Evolutionary conservation across 352 stramenopile species (phyloP).

Genomic region (Phytopythium delawarense): DNA sequence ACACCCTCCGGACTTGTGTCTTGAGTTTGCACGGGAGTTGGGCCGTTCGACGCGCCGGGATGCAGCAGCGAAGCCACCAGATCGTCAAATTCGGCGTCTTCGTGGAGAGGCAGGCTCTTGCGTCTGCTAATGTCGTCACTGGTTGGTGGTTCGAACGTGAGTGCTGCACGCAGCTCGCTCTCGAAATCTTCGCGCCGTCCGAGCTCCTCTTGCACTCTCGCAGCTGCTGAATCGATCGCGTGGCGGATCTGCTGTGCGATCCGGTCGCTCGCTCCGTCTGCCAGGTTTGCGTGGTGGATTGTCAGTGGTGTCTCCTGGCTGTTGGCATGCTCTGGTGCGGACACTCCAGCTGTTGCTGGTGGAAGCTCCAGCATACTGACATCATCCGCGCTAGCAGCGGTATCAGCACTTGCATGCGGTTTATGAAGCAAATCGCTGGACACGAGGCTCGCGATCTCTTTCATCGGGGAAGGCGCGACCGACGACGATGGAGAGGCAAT

Average conservation of each 20-base stretch:
- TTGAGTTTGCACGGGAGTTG: background rate
- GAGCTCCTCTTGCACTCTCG: constrained; percentile 31
- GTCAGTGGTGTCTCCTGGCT: background rate
- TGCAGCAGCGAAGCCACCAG: constrained; percentile 5
- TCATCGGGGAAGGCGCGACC: constrained; percentile 1
- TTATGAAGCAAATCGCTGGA: background rate
- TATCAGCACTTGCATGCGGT: background rate
- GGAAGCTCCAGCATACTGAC: background rate
- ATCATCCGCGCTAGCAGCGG: background rate
- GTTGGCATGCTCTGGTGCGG: background rate
- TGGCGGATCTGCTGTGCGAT: constrained; percentile 59
- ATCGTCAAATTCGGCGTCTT: constrained; percentile 7
- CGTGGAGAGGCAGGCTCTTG: background rate
- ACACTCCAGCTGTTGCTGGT: background rate
- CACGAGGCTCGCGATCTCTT: background rate
- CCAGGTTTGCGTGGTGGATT: constrained; percentile 7
- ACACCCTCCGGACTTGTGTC: background rate
- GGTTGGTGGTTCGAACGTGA: constrained; percentile 1
- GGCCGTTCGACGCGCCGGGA: background rate
- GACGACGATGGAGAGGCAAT: constrained; percentile 1
- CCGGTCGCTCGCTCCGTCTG: constrained; percentile 28
- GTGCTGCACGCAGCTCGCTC: constrained; percentile 20
- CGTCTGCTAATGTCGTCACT: background rate
- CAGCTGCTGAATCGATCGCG: constrained; percentile 46
- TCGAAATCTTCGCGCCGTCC: constrained; percentile 39